Percentiles rank a stretch among this genome's conserved stretches.
These are phyloP conservation scores for Aquanectria penicillioides DNA, from an alignment of 2,329 filamentous ascomycete genomes.

Conservation along the genomic window DNA sequence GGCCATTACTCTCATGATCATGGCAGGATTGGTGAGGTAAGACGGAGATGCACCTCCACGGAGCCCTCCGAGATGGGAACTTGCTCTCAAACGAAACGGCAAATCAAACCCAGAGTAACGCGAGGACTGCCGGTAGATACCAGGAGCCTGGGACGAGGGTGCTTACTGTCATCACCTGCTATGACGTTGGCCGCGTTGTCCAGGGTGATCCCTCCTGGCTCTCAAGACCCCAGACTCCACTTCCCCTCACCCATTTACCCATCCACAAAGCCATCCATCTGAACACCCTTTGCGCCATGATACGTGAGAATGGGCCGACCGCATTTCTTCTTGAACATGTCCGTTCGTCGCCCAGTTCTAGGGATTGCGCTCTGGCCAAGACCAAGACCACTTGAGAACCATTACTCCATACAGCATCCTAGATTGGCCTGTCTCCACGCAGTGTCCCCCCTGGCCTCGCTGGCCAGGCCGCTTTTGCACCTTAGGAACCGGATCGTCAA, in stretches of 20 bases:
- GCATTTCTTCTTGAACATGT: constrained; percentile 9
- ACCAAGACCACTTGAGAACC: constrained; percentile 2
- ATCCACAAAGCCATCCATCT: constrained; percentile 3
- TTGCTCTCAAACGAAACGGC: neutral
- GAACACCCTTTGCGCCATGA: constrained; percentile 2
- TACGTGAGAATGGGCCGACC: constrained; percentile 21
- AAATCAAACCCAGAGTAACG: neutral
- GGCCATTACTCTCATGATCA: too few relatives aligned
- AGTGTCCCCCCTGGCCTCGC: neutral
- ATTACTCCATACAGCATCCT: too few relatives aligned
- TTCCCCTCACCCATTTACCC: constrained; percentile 37
- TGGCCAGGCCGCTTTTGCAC: constrained; percentile 32
- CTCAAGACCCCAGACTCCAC: constrained; percentile 35
- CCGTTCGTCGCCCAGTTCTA: constrained; percentile 18
- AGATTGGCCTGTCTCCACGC: constrained; percentile 13
- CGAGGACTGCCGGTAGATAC: constrained; percentile 6
- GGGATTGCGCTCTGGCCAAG: neutral
- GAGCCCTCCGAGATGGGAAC: neutral
- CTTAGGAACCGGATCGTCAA: constrained; percentile 26
- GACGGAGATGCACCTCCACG: too few relatives aligned
- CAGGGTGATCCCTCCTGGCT: constrained; percentile 29
- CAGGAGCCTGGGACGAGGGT: constrained; percentile 8
- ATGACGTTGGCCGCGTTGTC: constrained; percentile 34
- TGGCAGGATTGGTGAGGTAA: too few relatives aligned
- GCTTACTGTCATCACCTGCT: constrained; percentile 21